Evolutionary conservation across 257 asterid species (phyloP).

Genomic region (Plantago elongata): DNA sequence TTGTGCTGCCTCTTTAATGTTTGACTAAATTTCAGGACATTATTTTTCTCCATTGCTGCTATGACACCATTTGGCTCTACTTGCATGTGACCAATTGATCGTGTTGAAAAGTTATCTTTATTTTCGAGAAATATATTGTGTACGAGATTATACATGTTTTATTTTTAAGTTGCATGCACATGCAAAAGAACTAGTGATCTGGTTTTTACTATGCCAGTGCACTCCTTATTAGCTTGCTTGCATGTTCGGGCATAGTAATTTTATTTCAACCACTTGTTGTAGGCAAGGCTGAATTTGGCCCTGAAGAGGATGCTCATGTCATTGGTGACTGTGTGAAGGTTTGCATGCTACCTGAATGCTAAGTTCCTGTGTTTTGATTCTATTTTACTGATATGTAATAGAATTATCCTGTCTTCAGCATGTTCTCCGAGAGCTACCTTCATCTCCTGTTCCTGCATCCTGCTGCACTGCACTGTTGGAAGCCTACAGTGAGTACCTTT

Average conservation of each 20-base stretch:
- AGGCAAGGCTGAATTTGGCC: conserved; percentile 73
- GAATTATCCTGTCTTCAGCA: conserved; percentile 48
- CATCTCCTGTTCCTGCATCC: conserved; percentile 97
- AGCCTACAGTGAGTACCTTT: conserved; percentile 62
- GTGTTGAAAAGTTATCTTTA: conserved; percentile 4
- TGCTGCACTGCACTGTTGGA: conserved; percentile 93
- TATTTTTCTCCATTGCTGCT: not conserved
- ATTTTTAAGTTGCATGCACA: not conserved
- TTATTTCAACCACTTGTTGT: conserved; percentile 23
- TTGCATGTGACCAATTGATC: conserved; percentile 2
- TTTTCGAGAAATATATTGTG: conserved; percentile 13
- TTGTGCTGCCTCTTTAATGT: conserved; percentile 4
- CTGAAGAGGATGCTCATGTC: conserved; percentile 89
- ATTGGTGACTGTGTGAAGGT: conserved; percentile 93
- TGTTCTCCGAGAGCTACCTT: conserved; percentile 93
- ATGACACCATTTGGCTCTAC: not conserved
- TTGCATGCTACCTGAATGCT: conserved; percentile 22
- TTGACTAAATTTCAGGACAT: conserved; percentile 11
- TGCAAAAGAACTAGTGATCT: conserved; percentile 1
- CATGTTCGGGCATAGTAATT: conserved; percentile 17
- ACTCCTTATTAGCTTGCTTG: conserved; percentile 6
- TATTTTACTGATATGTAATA: conserved; percentile 20
- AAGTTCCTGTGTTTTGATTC: conserved; percentile 11
- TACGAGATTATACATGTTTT: conserved; percentile 2
- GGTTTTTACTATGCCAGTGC: conserved; percentile 3